Evolutionary conservation across 164 flowering plant genomes (phyloP).

Genomic region (Hamamelis virginiana): DNA sequence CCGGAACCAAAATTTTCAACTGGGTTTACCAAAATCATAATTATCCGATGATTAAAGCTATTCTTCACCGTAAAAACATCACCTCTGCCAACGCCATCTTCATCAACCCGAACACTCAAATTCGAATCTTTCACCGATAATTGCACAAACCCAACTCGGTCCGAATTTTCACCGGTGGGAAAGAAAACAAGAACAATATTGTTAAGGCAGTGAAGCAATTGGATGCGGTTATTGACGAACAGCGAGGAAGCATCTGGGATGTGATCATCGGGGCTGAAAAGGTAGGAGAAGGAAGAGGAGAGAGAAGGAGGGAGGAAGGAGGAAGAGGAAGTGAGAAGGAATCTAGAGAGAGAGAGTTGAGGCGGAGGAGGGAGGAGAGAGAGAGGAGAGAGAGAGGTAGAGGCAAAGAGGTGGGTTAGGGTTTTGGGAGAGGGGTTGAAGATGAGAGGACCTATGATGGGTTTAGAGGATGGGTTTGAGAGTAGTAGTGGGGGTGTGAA

Average conservation of each 20-base stretch:
- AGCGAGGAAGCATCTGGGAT: constrained; percentile 1
- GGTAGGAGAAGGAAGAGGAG: constrained; percentile 20
- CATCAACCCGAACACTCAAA: constrained; percentile 1
- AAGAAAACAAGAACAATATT: constrained; percentile 21
- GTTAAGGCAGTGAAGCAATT: constrained; percentile 11
- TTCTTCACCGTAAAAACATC: constrained; percentile 13
- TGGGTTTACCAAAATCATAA: constrained; percentile 32
- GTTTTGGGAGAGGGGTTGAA: constrained; percentile 43
- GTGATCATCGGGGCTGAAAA: constrained; percentile 9
- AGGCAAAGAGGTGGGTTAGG: constrained; percentile 30
- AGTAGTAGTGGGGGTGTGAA: constrained; percentile 43
- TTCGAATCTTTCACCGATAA: constrained; percentile 19
- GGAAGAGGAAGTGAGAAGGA: constrained; percentile 19
- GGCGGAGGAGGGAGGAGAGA: constrained; percentile 26
- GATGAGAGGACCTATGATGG: constrained; percentile 33
- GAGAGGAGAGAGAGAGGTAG: constrained; percentile 29
- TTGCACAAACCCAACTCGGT: constrained; percentile 47
- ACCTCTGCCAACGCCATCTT: not conserved
- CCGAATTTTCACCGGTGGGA: constrained; percentile 50
- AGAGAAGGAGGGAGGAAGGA: constrained; percentile 23
- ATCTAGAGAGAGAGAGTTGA: constrained; percentile 22
- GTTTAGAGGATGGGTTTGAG: constrained; percentile 18
- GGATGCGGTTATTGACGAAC: constrained; percentile 26
- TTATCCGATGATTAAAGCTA: constrained; percentile 32
- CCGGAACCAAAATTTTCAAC: constrained; percentile 1